Evolutionary conservation across 805 yeast genomes (phyloP).

Genomic region (Saturnispora ahearnii): DNA sequence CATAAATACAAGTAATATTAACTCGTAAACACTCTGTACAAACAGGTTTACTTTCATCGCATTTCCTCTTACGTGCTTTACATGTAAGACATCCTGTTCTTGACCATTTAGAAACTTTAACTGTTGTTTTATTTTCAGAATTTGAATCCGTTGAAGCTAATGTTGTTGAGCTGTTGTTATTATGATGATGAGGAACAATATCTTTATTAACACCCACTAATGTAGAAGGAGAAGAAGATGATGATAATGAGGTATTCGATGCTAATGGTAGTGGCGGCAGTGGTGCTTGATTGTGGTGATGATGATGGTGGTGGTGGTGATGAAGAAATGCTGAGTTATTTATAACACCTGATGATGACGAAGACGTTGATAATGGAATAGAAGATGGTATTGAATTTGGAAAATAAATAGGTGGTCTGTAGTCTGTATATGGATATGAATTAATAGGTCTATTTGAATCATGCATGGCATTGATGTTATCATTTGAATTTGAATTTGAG

Average conservation of each 20-base stretch:
- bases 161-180: not conserved
- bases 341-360: no score
- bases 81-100: constrained; percentile 44
- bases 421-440: not conserved
- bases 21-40: constrained; percentile 25
- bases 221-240: not conserved
- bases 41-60: constrained; percentile 47
- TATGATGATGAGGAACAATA: not conserved
- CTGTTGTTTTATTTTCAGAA: not conserved
- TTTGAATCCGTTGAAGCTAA: not conserved
- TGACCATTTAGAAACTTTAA: constrained; percentile 23
- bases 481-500: not conserved
- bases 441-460: not conserved
- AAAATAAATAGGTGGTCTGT: not conserved
- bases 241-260: no score
- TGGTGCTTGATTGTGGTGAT: no score
- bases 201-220: not conserved
- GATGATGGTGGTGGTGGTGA: no score
- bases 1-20: constrained; percentile 5
- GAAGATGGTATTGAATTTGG: not conserved
- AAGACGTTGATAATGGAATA: not conserved
- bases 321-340: no score
- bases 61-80: constrained; percentile 43
- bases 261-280: no score
- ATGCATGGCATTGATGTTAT: not conserved